Conservation (phyloP, 2,329 filamentous ascomycete species). For the Malbranchea cinnamomea region DNA sequence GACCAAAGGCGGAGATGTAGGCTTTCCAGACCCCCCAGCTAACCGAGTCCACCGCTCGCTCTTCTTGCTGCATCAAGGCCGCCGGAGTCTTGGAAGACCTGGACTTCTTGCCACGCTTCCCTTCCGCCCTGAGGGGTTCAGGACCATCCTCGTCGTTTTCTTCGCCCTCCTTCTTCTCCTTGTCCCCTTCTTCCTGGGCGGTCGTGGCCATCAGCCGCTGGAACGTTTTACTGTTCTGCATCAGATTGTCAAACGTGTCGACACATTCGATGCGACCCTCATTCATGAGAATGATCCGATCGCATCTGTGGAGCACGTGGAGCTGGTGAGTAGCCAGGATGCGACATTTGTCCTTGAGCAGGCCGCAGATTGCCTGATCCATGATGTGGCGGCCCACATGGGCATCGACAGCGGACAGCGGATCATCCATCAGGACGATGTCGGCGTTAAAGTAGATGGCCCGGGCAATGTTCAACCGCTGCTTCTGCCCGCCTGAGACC, state of each 20-base stretch:
- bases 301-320: slow-evolving; percentile 79
- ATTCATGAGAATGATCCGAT: slow-evolving; percentile 88
- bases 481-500: slow-evolving; percentile 88
- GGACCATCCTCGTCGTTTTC: slow-evolving; percentile 37
- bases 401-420: slow-evolving; percentile 39
- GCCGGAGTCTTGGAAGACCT: slow-evolving; percentile 22
- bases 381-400: slow-evolving; percentile 61
- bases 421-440: slow-evolving; percentile 49
- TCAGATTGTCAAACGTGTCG: slow-evolving; percentile 80
- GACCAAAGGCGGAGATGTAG: slow-evolving; percentile 59
- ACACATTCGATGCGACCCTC: slow-evolving; percentile 69
- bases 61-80: slow-evolving; percentile 34
- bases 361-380: slow-evolving; percentile 80
- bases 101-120: slow-evolving; percentile 33
- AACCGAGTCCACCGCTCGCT: slow-evolving; percentile 57
- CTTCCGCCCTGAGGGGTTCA: slow-evolving; percentile 33
- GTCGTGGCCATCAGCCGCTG: slow-evolving; percentile 69
- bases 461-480: slow-evolving; percentile 83
- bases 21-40: slow-evolving; percentile 65
- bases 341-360: slow-evolving; percentile 77
- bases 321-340: slow-evolving; percentile 91
- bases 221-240: slow-evolving; percentile 64
- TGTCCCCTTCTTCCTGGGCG: slow-evolving; percentile 42
- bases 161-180: slow-evolving; percentile 23
- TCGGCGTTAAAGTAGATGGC: slow-evolving; percentile 52